Evolutionary conservation across 2,329 filamentous ascomycete genomes (phyloP), one percentile per base, ranked within the genome.

Genomic region (Ploettnerulaceae sp.): DNA sequence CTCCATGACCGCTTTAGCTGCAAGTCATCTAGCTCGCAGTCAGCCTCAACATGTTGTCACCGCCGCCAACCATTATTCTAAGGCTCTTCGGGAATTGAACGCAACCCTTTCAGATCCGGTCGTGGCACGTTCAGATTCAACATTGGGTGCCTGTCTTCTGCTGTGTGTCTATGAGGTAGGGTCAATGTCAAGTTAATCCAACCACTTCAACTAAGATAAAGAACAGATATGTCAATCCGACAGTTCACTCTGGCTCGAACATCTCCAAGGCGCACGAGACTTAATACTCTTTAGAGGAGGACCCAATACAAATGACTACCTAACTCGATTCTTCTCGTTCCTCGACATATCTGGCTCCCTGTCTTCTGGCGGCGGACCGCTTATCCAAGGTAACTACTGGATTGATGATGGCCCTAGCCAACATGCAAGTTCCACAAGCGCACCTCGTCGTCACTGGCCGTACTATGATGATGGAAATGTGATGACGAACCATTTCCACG

Each of bases 161-260:
- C 36, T 63, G 22, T 63, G 60, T 53, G 57, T 63, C 11, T 63
- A 60, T 43, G 60, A 63, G 49, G 60, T 61, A 54, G 7, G 47
- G 25, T 22, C 7, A 4, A n/a, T 17, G 2, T 2, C 18, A 11
- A 25, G 7, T n/a, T 18, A 11, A 7, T n/a, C 5, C 12, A 7
- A 3, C 5, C 6, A 5, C 21, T 18, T 5, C 12, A 20, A 21
- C 40, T 43, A 35, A 43, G 24, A 7, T 7, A 9, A 7, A n/a
- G 8, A 9, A 25, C 9, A 62, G 60, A 61, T 62, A 25, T 52
- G 57, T 24, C 51, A 60, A 35, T 60, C 60, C 7, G 54, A 61
- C 15, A 58, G 44, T 28, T 54, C 51, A 24, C 46, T 55, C 11
- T 63, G 60, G 60, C 46, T 56, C 26, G 51, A 60, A 34, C 60